Base-by-base conservation (phyloP, 371 early-diverging fungal genomes). In the Umbelopsis sp. region DNA sequence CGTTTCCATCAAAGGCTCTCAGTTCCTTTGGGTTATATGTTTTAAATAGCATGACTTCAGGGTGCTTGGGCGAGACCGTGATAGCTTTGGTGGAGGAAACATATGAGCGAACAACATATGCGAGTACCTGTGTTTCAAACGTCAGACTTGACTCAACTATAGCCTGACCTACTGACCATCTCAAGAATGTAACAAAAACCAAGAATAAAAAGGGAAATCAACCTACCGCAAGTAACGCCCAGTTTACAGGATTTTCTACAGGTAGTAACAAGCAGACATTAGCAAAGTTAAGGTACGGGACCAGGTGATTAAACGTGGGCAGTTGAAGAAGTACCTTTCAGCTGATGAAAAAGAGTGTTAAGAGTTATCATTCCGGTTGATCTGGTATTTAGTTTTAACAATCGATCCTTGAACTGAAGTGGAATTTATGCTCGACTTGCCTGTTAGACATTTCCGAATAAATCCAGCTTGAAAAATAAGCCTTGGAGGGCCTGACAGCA, bases 1-100 rank as follows among this genome's bases (percentile, higher is more conserved):
- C 70, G 29, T 81, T 78, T 25, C 87, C 88, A 65, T 91, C 86
- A 72, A 82, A 93, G 16, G 86, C 84, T 6, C 79, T 62, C 20
- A 95, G 74, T 16, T 90, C 90, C 65, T 82, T 77, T 53, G 92
- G 93, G 0, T 93, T 93, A 69, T 87, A 95, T 52, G 87, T 80
- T 70, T 81, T 76, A 44, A 91, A 84, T 5, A 88, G 82, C 48
- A 88, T 78, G 0, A 87, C 85, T 25, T 86, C 84, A 50, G 87
- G 81, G 70, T 84, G 84, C 62, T 80, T 76, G 20, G 80, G 73
- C 24, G 69, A 62, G 50, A 76, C 66, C 14, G 44, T n/a, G 1
- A 62, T 41, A 8, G 77, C 74, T 70, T 70, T 74, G 65, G 68
- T 73, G 65, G 71, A 79, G 67, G 50, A 75, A 25, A 29, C 76